Evolutionary conservation across 176 grass and related monocot genomes (phyloP).

Genomic region (Panicum miliaceum): DNA sequence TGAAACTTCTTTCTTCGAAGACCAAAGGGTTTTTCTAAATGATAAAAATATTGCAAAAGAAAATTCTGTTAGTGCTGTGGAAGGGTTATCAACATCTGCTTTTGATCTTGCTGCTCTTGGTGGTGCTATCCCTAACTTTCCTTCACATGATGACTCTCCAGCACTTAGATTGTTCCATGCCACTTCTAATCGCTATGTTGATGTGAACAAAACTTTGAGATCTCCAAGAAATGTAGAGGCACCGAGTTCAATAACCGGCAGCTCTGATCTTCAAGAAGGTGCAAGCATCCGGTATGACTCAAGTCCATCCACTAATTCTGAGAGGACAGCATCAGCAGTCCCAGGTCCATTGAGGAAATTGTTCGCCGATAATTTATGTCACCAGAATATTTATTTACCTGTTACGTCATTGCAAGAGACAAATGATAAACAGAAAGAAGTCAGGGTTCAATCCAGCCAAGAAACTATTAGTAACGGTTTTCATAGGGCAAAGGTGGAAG

Average conservation of each 20-base stretch:
- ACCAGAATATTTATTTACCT: conserved; percentile 63
- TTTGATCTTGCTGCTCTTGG: conserved; percentile 33
- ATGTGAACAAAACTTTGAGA: conserved; percentile 48
- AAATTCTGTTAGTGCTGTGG: conserved; percentile 36
- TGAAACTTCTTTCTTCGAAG: conserved; percentile 89
- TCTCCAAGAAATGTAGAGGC: conserved; percentile 36
- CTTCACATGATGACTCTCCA: conserved; percentile 57
- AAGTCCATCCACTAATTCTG: conserved; percentile 21
- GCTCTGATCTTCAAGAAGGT: conserved; percentile 42
- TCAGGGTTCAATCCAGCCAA: conserved; percentile 39
- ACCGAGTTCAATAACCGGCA: conserved; percentile 35
- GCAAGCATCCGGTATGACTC: conserved; percentile 21
- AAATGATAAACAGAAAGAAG: conserved; percentile 59
- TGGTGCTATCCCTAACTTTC: conserved; percentile 41
- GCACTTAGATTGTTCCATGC: conserved; percentile 61
- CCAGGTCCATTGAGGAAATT: conserved; percentile 46
- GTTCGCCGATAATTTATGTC: conserved; percentile 41
- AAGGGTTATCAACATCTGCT: conserved; percentile 30
- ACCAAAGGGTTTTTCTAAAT: conserved; percentile 71
- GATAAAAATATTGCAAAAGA: conserved; percentile 49
- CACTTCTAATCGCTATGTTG: conserved; percentile 55
- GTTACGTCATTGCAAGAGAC: conserved; percentile 57
- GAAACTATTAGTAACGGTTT: conserved; percentile 46
- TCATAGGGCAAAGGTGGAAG: conserved; percentile 47
- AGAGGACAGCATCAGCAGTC: conserved; percentile 40